Base-by-base conservation (phyloP, 768 basidiomycete genomes). In the Termitomyces sp. region DNA sequence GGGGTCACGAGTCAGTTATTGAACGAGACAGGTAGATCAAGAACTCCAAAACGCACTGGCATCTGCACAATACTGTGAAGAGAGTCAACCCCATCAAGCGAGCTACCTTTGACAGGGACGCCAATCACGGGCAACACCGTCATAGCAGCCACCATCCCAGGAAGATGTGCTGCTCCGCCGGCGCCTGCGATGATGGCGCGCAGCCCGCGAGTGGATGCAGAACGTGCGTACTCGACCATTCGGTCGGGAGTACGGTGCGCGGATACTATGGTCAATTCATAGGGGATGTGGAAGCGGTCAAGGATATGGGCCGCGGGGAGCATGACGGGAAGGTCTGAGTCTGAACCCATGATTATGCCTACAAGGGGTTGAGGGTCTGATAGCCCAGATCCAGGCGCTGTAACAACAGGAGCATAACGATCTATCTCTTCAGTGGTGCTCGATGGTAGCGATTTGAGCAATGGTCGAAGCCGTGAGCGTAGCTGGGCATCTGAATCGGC, bases 131-230 rank as follows among this genome's bases (percentile, higher is more conserved):
- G 96, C 56, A 98, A 72, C 2, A 87, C 80, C 0, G 95, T 96
- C 89, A 97, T 87, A 20, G 92, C 89, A 5, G 96, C 97, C 1
- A 98, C 94, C 97, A 99, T 99, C 0, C 97, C 97, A 0, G 97
- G 97, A 1, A 99, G 77, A 76, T 99, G 97, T 5, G 96, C 97
- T 1, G 97, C 96, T 0, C 97, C 97, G n/a, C 97, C 97, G 6
- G 97, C 97, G 6, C 96, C 96, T 2, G 96, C 96, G 47, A 99
- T 89, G 73, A 99, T 86, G 4, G 83, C 84, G 50, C 89, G 76
- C 46, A 91, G 65, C 2, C 91, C 91, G 5, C 89, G 78, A 17
- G 80, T 72, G 1, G 82, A 79, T 0, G 95, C 96, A 9, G 83
- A 81, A 49, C 87, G 80, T 2, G 97, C 90, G 64, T 96, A 98